Evolutionary conservation across 371 early-diverging fungal species (phyloP), one percentile per base, ranked within the genome.

Genomic region (Nematocida minor): DNA sequence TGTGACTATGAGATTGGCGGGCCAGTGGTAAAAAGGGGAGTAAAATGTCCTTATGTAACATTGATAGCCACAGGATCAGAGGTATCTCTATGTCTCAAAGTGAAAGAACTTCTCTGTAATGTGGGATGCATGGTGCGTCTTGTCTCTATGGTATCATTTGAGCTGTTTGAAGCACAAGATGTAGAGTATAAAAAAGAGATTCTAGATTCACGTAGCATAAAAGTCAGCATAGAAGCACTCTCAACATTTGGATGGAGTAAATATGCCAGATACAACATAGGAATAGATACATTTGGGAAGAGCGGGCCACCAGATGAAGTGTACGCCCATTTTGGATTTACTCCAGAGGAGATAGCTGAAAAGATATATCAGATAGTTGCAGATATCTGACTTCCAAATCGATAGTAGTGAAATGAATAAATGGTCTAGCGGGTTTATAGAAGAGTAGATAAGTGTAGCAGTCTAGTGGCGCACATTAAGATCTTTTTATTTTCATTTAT

Each of bases 61-160:
- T 85, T 97, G 31, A 87, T 91, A 9, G 93, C 90, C 42, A 94
- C 96, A 20, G 99, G 99, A 49, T 93, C 96, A 20, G 99, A 98
- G 86, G 91, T 93, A 4, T 88, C 89, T 60, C 87, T 96, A 53
- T 89, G 90, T 66, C 89, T 94, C 25, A 91, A 92, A 40, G 88
- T 93, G 11, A 91, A 92, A 62, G 87, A 90, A 79, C 74, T 85
- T 47, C 86, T 95, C 36, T 83, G 84, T 36, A 84, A 87, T 36
- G 83, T 87, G 63, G 83, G 88, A 27, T 81, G 89, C 18, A 71
- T 83, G 20, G 88, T 90, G 32, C 91, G 92, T 69, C 89, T 96
- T 42, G 94, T 98, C 40, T 97, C 97, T 42, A 89, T 96, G 88
- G 93, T 95, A 25, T 96, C 92, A 79, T 87, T 89, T 79, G 93